Percentiles rank a stretch among this genome's conserved stretches.
Evolutionary conservation across 148 eudicot genomes (phyloP).

Genomic region (Bassia scoparia): DNA sequence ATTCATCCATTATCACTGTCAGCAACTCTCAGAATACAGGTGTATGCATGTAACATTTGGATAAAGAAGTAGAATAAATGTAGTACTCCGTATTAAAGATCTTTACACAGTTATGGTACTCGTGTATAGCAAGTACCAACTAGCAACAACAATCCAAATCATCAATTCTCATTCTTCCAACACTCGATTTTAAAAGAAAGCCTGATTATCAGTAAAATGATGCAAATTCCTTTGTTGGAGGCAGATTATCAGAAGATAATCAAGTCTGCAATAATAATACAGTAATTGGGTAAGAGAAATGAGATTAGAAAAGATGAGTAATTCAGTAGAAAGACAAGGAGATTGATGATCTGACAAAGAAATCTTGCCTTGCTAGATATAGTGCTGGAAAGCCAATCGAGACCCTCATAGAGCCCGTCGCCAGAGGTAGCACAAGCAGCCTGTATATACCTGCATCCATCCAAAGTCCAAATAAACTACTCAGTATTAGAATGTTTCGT

Average conservation of each 20-base stretch:
- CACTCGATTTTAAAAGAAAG: neutral
- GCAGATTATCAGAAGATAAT: neutral
- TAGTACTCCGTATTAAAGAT: neutral
- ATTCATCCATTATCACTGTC: neutral
- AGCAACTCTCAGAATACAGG: neutral
- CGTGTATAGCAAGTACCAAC: neutral
- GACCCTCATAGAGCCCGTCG: constrained; percentile 37
- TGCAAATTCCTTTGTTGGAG: neutral
- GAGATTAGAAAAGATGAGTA: neutral
- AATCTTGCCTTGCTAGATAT: constrained; percentile 40
- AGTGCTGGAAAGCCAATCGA: constrained; percentile 37
- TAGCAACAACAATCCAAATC: neutral
- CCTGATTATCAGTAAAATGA: neutral
- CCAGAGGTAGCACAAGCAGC: constrained; percentile 38
- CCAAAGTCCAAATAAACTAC: too few species aligned
- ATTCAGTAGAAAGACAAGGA: neutral
- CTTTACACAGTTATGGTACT: neutral
- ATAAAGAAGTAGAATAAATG: too few species aligned
- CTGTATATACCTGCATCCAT: constrained; percentile 32
- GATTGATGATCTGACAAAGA: neutral
- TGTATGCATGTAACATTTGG: neutral
- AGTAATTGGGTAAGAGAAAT: neutral
- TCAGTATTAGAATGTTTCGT: too few species aligned
- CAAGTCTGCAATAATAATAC: constrained; percentile 3
- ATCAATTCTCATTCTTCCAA: too few species aligned